These are phyloP conservation scores for Jamesozyma lodderae DNA, from an alignment of 805 yeast species.

Conservation along the genomic window DNA sequence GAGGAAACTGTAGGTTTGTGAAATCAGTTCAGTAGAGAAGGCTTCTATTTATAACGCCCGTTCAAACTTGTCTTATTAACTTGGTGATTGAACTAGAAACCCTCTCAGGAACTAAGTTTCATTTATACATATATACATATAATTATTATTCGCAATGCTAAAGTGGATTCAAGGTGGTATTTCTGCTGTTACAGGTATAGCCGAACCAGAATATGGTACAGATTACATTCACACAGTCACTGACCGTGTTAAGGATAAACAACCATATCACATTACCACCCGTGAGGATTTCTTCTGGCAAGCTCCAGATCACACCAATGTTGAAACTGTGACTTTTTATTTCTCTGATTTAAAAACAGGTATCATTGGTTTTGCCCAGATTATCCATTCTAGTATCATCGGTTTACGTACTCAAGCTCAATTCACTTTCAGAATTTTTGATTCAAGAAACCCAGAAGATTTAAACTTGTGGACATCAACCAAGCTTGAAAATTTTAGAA, in stretches of 20 bases:
- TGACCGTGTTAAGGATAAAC: slow-evolving; percentile 44
- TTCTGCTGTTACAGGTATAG: slow-evolving; percentile 94
- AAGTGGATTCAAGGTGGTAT: slow-evolving; percentile 80
- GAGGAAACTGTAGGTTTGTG: too few species aligned
- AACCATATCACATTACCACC: slow-evolving; percentile 51
- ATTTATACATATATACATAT: too few species aligned
- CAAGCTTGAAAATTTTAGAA: slow-evolving; percentile 66
- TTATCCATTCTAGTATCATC: slow-evolving; percentile 86
- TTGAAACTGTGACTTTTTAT: slow-evolving; percentile 92
- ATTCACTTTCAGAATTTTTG: slow-evolving; percentile 77
- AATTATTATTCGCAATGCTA: too few species aligned
- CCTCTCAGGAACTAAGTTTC: too few species aligned
- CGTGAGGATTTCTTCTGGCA: slow-evolving; percentile 69
- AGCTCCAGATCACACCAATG: slow-evolving; percentile 73
- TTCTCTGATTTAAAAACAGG: slow-evolving; percentile 56
- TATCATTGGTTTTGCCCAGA: slow-evolving; percentile 80
- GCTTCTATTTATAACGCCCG: too few species aligned
- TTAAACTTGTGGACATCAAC: slow-evolving; percentile 78
- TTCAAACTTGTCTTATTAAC: too few species aligned
- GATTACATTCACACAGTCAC: slow-evolving; percentile 86
- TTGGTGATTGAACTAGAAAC: too few species aligned
- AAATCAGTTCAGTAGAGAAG: too few species aligned
- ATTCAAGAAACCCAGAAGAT: slow-evolving; percentile 19
- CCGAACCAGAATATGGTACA: slow-evolving; percentile 93
- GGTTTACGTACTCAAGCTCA: slow-evolving; percentile 88